Evolutionary conservation across 495 filamentous ascomycete genomes (phyloP).

Genomic region (Xylaria intraflava): DNA sequence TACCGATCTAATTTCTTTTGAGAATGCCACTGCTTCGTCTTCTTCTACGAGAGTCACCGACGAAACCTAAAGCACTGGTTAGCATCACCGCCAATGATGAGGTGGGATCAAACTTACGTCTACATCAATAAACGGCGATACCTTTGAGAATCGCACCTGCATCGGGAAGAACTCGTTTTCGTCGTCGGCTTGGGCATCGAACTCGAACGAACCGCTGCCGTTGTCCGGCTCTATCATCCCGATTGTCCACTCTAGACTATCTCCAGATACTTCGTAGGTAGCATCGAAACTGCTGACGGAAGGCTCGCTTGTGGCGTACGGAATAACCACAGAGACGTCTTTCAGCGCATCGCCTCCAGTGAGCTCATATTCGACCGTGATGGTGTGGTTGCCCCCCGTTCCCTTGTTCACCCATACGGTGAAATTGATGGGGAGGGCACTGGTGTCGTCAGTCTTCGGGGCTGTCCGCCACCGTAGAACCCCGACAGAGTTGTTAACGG

Average conservation of each 20-base stretch:
- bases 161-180: conserved; percentile 97
- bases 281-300: conserved; percentile 89
- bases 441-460: conserved; percentile 63
- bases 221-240: conserved; percentile 76
- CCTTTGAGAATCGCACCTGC: conserved; percentile 82
- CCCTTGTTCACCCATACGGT: conserved; percentile 94
- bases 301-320: conserved; percentile 75
- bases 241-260: conserved; percentile 88
- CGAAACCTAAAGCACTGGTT: conserved; percentile 48
- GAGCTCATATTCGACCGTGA: conserved; percentile 92
- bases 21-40: conserved; percentile 76
- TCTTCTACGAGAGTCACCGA: conserved; percentile 68
- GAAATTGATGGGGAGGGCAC: conserved; percentile 79
- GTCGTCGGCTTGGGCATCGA: conserved; percentile 75
- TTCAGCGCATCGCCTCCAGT: conserved; percentile 64
- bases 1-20: conserved; percentile 80
- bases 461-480: conserved; percentile 83
- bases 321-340: conserved; percentile 82
- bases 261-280: conserved; percentile 86
- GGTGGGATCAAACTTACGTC: conserved; percentile 55
- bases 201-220: conserved; percentile 79
- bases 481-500: conserved; percentile 80
- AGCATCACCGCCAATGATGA: conserved; percentile 1
- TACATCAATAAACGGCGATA: conserved; percentile 78
- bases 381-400: conserved; percentile 64